phyloP scores from a whole-genome alignment of 345 rosid genomes.

The Carallia pectinifolia region DNA sequence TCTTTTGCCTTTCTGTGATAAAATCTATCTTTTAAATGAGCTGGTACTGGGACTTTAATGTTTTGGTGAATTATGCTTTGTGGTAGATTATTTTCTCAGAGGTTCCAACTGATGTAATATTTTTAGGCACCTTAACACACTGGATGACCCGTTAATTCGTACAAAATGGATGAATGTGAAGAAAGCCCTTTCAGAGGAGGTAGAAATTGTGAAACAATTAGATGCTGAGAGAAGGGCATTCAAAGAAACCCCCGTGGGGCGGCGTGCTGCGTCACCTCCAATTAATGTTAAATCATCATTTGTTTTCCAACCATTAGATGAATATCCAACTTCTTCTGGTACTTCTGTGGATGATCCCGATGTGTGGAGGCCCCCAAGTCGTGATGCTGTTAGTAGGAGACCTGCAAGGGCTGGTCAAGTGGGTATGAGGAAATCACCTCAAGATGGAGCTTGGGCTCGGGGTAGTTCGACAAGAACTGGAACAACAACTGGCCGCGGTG shows the following conservation, averaged over 20 bases:
- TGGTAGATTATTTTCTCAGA: background rate
- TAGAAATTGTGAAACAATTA: conserved; percentile 84
- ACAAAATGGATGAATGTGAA: conserved; percentile 96
- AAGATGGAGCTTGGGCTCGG: conserved; percentile 93
- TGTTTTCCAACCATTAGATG: conserved; percentile 95
- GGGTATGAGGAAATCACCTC: conserved; percentile 81
- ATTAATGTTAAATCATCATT: conserved; percentile 79
- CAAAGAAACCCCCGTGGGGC: conserved; percentile 73
- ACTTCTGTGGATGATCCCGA: conserved; percentile 94
- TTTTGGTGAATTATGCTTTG: background rate
- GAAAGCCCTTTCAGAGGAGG: conserved; percentile 86
- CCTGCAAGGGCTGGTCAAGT: conserved; percentile 74
- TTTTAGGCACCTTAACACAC: conserved; percentile 70
- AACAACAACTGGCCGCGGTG: conserved; percentile 63
- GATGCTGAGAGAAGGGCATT: conserved; percentile 93
- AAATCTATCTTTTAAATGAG: background rate
- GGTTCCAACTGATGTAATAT: background rate
- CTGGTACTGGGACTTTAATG: background rate
- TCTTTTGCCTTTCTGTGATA: too few species aligned
- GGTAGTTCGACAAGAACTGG: conserved; percentile 53
- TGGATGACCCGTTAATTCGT: conserved; percentile 77
- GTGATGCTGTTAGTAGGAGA: conserved; percentile 71
- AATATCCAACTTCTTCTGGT: conserved; percentile 89
- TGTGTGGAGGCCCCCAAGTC: conserved; percentile 99
- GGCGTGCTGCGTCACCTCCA: conserved; percentile 82